Base-by-base conservation (phyloP, 2,329 filamentous ascomycete species). In the Coniochaeta sp. region DNA sequence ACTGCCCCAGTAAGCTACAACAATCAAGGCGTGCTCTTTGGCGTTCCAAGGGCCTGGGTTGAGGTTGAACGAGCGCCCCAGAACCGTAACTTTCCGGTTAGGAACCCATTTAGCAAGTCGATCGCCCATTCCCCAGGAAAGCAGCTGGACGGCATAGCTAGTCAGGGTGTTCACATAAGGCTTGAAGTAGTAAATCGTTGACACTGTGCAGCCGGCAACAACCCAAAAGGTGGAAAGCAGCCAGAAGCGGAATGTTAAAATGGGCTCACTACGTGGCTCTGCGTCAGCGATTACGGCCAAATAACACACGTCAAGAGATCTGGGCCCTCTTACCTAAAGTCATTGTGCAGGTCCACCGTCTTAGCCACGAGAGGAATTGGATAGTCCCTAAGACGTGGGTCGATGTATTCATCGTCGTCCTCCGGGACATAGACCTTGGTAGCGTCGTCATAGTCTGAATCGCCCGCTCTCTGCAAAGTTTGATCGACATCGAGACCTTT, bases 1-100 rank as follows among this genome's bases (percentile, higher is more conserved):
- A 56, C 65, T 67, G 1, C 68, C 68, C 68, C 69, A 71, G 58
- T 70, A 70, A 1, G 70, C 69, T 9, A 72, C 70, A 14, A 72
- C 64, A 38, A 72, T 67, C 17, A 72, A 55, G 7, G 69, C 69
- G 52, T 71, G 71, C 62, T 72, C 70, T 58, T 72, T 72, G 14
- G 68, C 67, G 56, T 72, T 71, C 69, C 68, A 73, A 6, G 68
- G 69, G 1, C 67, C 69, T 12, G 70, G 70, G 47, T 73, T 73
- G 57, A 72, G 62, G 58, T 63, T 72, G 62, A 69, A 73, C 12
- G 66, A 65, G 19, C 62, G 65, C 6, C 70, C 69, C 58, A 72
- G 70, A 5, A 67, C 57, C 17, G 58, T 65, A 24, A 65, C 64
- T 3, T 59, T 59, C 52, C 62, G 62, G 31, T 62, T 69, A 1